Evolutionary conservation across 306 rosid species (phyloP), one percentile per base, ranked within the genome.

Genomic region (Pyrus communis): DNA sequence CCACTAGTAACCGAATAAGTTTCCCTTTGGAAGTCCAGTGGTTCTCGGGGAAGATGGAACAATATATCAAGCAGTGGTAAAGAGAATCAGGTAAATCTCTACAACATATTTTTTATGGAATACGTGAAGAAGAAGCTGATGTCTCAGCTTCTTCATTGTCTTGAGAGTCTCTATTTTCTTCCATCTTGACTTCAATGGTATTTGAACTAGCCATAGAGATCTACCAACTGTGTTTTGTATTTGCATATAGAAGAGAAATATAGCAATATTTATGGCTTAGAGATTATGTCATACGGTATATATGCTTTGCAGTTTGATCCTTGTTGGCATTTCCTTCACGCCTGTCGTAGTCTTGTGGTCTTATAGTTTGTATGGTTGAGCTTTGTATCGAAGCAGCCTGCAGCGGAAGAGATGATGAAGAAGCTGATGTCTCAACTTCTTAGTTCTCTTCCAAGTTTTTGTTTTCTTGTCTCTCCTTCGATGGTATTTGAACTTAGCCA

Each of bases 51-150:
- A 49, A 69, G 54, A 75, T 60, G 71, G 76, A 75, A 62, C 79
- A 80, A 21, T 80, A 80, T 60, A 75, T 18, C 17, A 69, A 40
- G 49, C 72, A 49, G 12, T 65, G n/a, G 21, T 38, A 38, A 68
- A 80, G 79, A 60, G 40, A 10, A 30, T 69, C 46, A 7, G 79
- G 67, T 11, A 80, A 67, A 51, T 74, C 67, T 23, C 3, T 18
- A 54, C 22, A 80, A 46, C 35, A 42, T 22, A 42, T 59, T 58
- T 74, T 45, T 27, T n/a, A 74, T 31, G 70, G 67, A 40, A 19
- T 31, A 10, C 69, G n/a, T 60, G 83, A 74, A 74, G 79, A 74
- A 79, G 75, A 58, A 74, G 79, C 66, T 57, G 79, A 80, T 67
- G 58, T 7, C 23, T 74, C 57, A 74, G 64, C 79, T 74, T 18